A percentile compares a stretch with the other conserved stretches of the same genome.
Conservation (phyloP, 805 yeast genomes). For the Kluyveromyces starmeri region DNA sequence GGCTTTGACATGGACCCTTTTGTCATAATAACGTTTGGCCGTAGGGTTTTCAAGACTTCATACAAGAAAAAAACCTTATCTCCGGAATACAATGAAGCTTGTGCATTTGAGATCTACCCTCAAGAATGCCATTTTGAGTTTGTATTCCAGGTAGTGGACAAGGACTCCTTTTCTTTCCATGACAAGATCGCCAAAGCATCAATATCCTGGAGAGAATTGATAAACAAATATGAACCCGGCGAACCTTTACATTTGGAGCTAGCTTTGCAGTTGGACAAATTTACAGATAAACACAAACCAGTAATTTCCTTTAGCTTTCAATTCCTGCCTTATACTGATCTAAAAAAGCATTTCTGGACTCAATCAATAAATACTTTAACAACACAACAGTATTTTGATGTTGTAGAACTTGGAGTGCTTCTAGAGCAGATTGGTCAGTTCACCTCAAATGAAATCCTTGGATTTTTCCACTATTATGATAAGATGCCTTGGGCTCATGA, state of each 20-base stretch:
- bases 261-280: slow-evolving; percentile 11
- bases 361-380: slow-evolving; percentile 33
- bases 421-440: slow-evolving; percentile 42
- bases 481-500: slow-evolving; percentile 49
- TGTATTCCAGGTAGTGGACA: slow-evolving; percentile 69
- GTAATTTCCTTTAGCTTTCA: slow-evolving; percentile 47
- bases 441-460: slow-evolving; percentile 45
- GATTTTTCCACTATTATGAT: slow-evolving; percentile 39
- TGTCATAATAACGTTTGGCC: slow-evolving; percentile 84
- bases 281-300: slow-evolving; percentile 24
- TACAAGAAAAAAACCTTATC: slow-evolving; percentile 74
- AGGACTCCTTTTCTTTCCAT: slow-evolving; percentile 73
- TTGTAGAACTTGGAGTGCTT: slow-evolving; percentile 54
- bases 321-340: slow-evolving; percentile 54
- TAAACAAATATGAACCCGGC: slow-evolving; percentile 22
- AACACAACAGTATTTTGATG: slow-evolving; percentile 18
- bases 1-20: slow-evolving; percentile 92
- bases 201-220: slow-evolving; percentile 45
- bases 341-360: slow-evolving; percentile 64
- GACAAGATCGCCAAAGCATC: slow-evolving; percentile 68
- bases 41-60: slow-evolving; percentile 76
- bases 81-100: slow-evolving; percentile 73
- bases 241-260: slow-evolving; percentile 31
- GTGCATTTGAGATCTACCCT: slow-evolving; percentile 67
- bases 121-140: slow-evolving; percentile 60